Conservation (phyloP, 441 rosid species). For the Viola pubescens region DNA sequence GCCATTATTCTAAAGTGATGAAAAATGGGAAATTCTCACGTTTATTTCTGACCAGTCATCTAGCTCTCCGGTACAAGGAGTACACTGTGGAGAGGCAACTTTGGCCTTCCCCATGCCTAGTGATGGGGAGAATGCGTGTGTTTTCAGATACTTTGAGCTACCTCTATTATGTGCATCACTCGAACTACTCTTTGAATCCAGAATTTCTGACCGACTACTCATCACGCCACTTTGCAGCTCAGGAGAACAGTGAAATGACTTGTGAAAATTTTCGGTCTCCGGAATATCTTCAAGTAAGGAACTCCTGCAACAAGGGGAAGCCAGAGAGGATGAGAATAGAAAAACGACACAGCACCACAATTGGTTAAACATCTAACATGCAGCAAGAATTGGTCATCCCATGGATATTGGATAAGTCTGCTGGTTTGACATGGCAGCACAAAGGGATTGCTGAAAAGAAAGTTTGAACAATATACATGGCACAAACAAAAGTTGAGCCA, state of each 20-base stretch:
- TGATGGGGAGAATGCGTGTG: slow-evolving; percentile 32
- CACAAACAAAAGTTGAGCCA: slow-evolving; percentile 10
- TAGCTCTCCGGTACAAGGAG: slow-evolving; percentile 11
- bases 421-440: slow-evolving; percentile 1
- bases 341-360: slow-evolving; percentile 2
- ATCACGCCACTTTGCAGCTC: slow-evolving; percentile 19
- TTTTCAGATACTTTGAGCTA: slow-evolving; percentile 27
- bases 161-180: slow-evolving; percentile 18
- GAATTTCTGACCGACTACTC: slow-evolving; percentile 9
- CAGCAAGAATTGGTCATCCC: slow-evolving; percentile 14
- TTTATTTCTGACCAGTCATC: slow-evolving; percentile 9
- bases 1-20: not conserved
- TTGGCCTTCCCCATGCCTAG: slow-evolving; percentile 22
- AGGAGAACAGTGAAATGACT: slow-evolving; percentile 22
- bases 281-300: slow-evolving; percentile 50
- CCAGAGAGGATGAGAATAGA: slow-evolving; percentile 6
- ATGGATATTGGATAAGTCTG: slow-evolving; percentile 19
- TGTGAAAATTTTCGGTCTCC: slow-evolving; percentile 24
- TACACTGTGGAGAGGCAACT: slow-evolving; percentile 24
- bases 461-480: not conserved
- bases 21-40: slow-evolving; percentile 28
- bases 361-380: not conserved
- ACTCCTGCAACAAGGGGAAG: slow-evolving; percentile 39
- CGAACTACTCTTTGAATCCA: slow-evolving; percentile 22
- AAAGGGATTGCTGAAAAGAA: slow-evolving; percentile 5